Conservation (phyloP, 139 green algal species). For the Mesotaenium endlicherianum region DNA sequence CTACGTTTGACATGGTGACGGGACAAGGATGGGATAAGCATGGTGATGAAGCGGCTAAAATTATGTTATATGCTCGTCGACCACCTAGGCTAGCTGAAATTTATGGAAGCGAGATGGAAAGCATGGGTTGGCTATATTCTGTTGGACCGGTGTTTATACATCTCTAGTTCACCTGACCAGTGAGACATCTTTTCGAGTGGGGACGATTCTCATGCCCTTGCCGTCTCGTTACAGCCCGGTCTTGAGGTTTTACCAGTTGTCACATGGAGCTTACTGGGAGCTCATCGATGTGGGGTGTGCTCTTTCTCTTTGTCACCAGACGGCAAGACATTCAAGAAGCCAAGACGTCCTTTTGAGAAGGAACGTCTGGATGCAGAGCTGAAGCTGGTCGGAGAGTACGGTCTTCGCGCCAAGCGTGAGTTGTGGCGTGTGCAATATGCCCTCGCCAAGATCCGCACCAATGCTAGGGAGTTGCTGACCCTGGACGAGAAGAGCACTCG, state of each 20-base stretch:
- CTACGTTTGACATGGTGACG: too few relatives aligned
- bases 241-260: background rate
- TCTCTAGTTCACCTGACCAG: background rate
- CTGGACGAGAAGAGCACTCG: constrained; percentile 93
- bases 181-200: background rate
- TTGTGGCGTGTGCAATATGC: constrained; percentile 96
- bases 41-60: background rate
- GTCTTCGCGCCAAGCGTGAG: constrained; percentile 98
- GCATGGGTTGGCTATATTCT: too few relatives aligned
- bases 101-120: too few relatives aligned
- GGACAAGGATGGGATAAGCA: background rate
- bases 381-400: constrained; percentile 99
- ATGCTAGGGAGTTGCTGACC: constrained; percentile 91
- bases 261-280: background rate
- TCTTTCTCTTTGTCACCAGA: constrained; percentile 54
- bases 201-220: background rate
- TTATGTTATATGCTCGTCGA: background rate
- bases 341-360: constrained; percentile 98
- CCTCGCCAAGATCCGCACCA: constrained; percentile 85
- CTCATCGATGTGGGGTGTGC: background rate
- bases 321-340: constrained; percentile 99
- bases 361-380: constrained; percentile 97
- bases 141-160: too few relatives aligned
- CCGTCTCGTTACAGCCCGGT: background rate
- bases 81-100: too few relatives aligned